Base-by-base conservation (phyloP, 192 early-diverging fungal species). In the Mortierella alpina region DNA sequence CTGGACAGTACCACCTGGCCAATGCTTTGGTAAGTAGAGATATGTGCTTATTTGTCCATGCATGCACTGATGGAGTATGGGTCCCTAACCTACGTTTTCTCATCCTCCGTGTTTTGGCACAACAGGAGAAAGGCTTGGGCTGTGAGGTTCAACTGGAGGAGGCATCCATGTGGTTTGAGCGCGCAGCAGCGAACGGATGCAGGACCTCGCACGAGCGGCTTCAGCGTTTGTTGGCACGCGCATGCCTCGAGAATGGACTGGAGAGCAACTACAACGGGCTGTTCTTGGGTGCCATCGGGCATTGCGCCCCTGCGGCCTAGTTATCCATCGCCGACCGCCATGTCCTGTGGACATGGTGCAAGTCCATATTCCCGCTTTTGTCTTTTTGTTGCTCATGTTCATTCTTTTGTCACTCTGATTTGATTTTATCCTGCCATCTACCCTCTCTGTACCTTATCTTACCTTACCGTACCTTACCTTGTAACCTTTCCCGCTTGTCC, bases 301-400 rank as follows among this genome's bases (percentile, higher is more conserved):
- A 82, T 68, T 86, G 83, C 48, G 85, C 85, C 7, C 82, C 87
- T 15, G 87, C 87, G 18, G 87, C 87, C 45, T 88, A 83, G 48
- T 5, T 45, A 9, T 12, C 17, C 18, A 22, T 20, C 7, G 9
- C 9, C 23, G 31, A 31, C 31, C 31, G 31, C 31, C 31, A 31
- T 31, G 31, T 31, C 3, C 31, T 31, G 31, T 31, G 31, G 31
- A 31, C 31, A 31, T 31, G 31, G 31, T 31, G 31, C 31, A 31
- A 31, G 31, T 31, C 31, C 31, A 31, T 31, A 69, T 5, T 11
- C 22, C 1, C 48, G 8, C 63, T 13, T 12, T 10, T 52, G 22
- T 47, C 15, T 15, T 64, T 14, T 8, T n/a, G 17, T 7, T 18
- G 14, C 46, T 14, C 42, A 11, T 22, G 40, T 42, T 64, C 46